phyloP scores from a whole-genome alignment of 2,329 filamentous ascomycete species.

The Stagonosporopsis cucurbitacearum region DNA sequence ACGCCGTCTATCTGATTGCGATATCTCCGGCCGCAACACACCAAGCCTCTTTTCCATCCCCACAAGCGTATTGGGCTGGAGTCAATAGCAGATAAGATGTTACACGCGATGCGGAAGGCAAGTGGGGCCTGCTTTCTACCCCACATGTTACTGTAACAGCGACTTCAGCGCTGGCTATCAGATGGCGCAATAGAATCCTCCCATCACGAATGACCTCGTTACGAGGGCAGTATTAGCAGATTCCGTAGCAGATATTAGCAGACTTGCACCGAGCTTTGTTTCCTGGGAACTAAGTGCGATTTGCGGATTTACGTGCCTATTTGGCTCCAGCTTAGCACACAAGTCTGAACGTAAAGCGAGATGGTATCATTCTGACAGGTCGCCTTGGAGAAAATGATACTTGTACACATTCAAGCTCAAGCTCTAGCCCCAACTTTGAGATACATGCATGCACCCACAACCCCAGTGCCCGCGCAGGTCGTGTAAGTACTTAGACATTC shows the following conservation, averaged over 20 bases:
- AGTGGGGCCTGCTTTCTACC: slow-evolving; percentile 9
- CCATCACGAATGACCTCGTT: slow-evolving; percentile 26
- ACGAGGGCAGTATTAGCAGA: not conserved
- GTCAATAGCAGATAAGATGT: not conserved
- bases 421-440: not conserved
- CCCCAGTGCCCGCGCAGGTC: not conserved
- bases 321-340: too few species aligned
- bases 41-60: not conserved
- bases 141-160: slow-evolving; percentile 8
- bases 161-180: slow-evolving; percentile 16
- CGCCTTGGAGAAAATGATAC: too few species aligned
- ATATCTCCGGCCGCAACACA: not conserved
- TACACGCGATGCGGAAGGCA: not conserved
- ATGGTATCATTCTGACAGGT: too few species aligned
- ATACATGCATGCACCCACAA: not conserved
- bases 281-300: not conserved
- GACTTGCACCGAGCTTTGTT: too few species aligned
- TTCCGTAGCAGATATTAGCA: too few species aligned
- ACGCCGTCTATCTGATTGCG: not conserved
- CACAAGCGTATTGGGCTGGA: slow-evolving; percentile 2
- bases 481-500: not conserved
- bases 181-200: slow-evolving; percentile 33
- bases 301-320: not conserved
- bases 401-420: too few species aligned
- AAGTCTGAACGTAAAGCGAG: too few species aligned